Evolutionary conservation across 1,284 basidiomycete genomes (phyloP), one percentile per base, ranked within the genome.

Genomic region (Ustilago cynodontis): DNA sequence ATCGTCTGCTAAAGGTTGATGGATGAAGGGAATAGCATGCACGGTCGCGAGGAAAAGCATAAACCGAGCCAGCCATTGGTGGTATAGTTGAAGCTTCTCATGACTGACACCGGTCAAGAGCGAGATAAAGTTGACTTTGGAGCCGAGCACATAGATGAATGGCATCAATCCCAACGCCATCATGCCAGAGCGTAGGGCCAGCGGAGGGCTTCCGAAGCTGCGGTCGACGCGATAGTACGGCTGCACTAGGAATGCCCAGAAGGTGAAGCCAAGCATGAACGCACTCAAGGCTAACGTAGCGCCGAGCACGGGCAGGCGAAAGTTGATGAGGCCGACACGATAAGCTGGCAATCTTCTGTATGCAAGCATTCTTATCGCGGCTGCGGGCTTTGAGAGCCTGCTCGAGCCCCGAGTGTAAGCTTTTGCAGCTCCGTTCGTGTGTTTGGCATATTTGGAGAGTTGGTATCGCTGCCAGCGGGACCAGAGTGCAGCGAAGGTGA

Each of bases 81-180:
- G 84, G 54, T 81, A 86, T 13, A 85, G 62, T 53, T 83, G 79
- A 16, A 85, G 68, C 11, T 69, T 65, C 58, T 83, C 81, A 28
- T 84, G 80, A 16, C 76, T 74, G 18, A 79, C 58, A 11, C 81
- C 83, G 0, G 82, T 80, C 9, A 85, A 56, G 5, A 80, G 37
- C 10, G 80, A 72, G 26, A 86, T 76, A 31, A 80, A 77, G 58
- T 85, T 86, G 62, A 84, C 69, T 62, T 85, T 85, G 28, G 71
- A 63, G 0, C 71, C 77, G 3, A 79, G 62, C 8, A 67, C 64
- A 43, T 79, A 81, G 51, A 82, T 67, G 67, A 84, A 83, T 1
- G 83, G 83, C 55, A 83, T 67, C n/a, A 83, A 56, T 4, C 78
- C 83, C 11, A 73, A 53, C 2, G 81, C 77, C 61, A 85, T 61